A percentile compares a stretch with the other conserved stretches of the same genome.
These are phyloP conservation scores for Ambrosiella xylebori DNA, from an alignment of 2,329 filamentous ascomycete genomes.

Conservation along the genomic window DNA sequence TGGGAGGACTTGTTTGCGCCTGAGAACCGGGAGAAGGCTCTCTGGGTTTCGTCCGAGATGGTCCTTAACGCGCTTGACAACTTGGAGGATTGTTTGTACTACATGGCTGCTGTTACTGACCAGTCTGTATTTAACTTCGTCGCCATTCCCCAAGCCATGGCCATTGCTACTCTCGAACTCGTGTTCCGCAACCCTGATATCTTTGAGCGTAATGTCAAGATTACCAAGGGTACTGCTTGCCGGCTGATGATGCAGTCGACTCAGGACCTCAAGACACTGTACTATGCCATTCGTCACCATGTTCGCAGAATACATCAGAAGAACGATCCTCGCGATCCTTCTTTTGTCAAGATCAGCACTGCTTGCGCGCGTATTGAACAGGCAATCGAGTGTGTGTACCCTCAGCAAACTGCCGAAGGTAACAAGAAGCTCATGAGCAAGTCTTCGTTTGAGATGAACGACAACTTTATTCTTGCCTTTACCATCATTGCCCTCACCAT, in stretches of 20 bases:
- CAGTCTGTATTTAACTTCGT: constrained; percentile 99
- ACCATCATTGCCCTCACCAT: constrained; percentile 52
- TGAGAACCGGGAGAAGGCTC: constrained; percentile 56
- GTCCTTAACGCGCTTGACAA: constrained; percentile 75
- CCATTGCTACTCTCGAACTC: constrained; percentile 81
- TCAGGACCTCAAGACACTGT: constrained; percentile 70
- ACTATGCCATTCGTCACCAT: constrained; percentile 66
- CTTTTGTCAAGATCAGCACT: constrained; percentile 80
- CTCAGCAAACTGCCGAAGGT: constrained; percentile 53
- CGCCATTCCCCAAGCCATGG: constrained; percentile 93
- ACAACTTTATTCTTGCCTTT: constrained; percentile 47
- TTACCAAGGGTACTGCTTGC: constrained; percentile 88
- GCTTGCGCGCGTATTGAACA: constrained; percentile 79
- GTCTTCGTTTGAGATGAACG: constrained; percentile 33
- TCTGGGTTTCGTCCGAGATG: constrained; percentile 87
- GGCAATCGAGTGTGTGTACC: constrained; percentile 89
- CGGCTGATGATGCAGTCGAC: constrained; percentile 82
- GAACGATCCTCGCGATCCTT: constrained; percentile 85
- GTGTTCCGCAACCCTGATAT: constrained; percentile 83
- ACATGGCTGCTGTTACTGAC: constrained; percentile 84
- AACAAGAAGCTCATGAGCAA: constrained; percentile 27
- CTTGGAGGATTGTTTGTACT: constrained; percentile 88
- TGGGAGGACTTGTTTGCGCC: constrained; percentile 84
- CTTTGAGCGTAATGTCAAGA: constrained; percentile 82
- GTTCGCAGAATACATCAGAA: constrained; percentile 72